These are phyloP conservation scores for Aspergillus pseudotamarii DNA, from an alignment of 2,329 filamentous ascomycete genomes.

Conservation along the genomic window DNA sequence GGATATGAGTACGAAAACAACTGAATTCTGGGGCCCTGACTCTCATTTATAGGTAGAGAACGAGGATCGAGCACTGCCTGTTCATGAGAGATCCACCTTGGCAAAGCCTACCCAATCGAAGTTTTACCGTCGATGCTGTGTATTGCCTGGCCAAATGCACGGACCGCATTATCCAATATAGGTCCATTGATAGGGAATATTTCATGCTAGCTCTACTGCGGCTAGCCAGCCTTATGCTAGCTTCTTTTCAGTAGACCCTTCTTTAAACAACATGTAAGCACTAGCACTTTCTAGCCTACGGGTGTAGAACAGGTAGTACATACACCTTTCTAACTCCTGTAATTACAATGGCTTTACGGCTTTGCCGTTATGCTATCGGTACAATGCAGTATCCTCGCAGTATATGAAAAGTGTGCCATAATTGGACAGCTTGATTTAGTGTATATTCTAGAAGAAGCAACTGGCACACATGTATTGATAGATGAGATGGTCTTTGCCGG, in stretches of 20 bases:
- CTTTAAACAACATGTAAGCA: no score
- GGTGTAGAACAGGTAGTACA: no score
- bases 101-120: neutral
- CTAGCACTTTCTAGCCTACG: no score
- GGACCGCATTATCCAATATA: no score
- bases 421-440: neutral
- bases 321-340: no score
- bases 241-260: no score
- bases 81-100: neutral
- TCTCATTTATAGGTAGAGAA: neutral
- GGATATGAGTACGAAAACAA: neutral
- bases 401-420: no score
- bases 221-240: no score
- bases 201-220: no score
- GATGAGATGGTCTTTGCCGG: neutral
- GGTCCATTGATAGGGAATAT: no score
- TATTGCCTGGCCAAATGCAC: no score
- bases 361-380: neutral
- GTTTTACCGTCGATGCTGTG: neutral
- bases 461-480: neutral
- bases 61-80: rapidly evolving
- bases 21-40: neutral
- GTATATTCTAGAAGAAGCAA: neutral
- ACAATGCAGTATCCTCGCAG: neutral
- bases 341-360: no score